Conservation (phyloP, 371 early-diverging fungal species). For the Lichtheimia ornata region DNA sequence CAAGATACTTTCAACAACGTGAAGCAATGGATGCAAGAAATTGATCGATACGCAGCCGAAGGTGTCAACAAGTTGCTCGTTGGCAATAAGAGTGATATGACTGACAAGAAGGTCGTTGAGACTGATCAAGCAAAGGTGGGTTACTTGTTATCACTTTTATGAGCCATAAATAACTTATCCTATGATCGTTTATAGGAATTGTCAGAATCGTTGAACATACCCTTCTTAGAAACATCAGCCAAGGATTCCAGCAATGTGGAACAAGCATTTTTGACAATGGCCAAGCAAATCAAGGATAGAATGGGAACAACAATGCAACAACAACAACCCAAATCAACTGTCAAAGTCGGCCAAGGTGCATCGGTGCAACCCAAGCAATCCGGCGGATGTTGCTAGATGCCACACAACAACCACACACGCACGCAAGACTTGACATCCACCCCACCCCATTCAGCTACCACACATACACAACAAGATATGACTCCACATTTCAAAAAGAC, state of each 20-base stretch:
- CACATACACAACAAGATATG: too few species aligned
- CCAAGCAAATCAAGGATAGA: slow-evolving; percentile 82
- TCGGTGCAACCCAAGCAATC: slow-evolving; percentile 46
- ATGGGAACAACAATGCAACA: slow-evolving; percentile 49
- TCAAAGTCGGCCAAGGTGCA: slow-evolving; percentile 48
- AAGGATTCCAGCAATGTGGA: slow-evolving; percentile 96
- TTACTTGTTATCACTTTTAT: too few species aligned
- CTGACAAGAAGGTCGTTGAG: slow-evolving; percentile 81
- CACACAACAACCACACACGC: not conserved
- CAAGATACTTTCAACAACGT: slow-evolving; percentile 92
- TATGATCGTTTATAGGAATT: slow-evolving; percentile 57
- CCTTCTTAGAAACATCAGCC: slow-evolving; percentile 94
- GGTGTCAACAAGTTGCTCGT: slow-evolving; percentile 94
- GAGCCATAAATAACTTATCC: too few species aligned
- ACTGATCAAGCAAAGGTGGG: slow-evolving; percentile 66
- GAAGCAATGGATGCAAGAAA: slow-evolving; percentile 92
- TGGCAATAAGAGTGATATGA: slow-evolving; percentile 98
- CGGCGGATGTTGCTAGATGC: slow-evolving; percentile 48
- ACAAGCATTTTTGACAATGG: slow-evolving; percentile 95
- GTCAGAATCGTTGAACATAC: slow-evolving; percentile 83
- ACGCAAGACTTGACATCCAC: slow-evolving; percentile 2
- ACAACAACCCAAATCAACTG: slow-evolving; percentile 40
- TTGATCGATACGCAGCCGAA: slow-evolving; percentile 60
- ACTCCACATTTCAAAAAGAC: too few species aligned
- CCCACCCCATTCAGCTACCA: not conserved